Conservation (phyloP, 768 basidiomycete species). For the Naganishia kalamii region DNA sequence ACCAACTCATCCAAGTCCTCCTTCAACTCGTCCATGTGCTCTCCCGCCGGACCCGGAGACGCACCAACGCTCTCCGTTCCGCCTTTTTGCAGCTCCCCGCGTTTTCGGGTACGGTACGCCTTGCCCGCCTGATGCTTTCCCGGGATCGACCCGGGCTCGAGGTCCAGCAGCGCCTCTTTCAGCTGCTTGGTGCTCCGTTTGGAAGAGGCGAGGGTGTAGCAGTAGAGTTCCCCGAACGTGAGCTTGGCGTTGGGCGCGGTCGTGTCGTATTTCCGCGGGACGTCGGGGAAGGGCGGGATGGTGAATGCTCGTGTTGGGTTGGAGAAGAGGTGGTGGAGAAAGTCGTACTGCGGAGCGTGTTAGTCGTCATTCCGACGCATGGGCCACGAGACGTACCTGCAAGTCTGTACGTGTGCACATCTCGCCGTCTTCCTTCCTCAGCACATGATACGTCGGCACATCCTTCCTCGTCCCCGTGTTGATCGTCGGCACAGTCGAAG, state of each 20-base stretch:
- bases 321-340: conserved; percentile 71
- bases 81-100: not conserved
- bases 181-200: conserved; percentile 64
- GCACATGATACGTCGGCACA: conserved; percentile 24
- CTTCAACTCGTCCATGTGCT: conserved; percentile 16
- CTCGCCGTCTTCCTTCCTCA: conserved; percentile 27
- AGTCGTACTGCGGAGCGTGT: conserved; percentile 57
- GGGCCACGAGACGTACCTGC: conserved; percentile 9
- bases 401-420: conserved; percentile 24
- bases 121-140: conserved; percentile 24
- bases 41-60: not conserved
- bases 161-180: conserved; percentile 63
- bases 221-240: conserved; percentile 75
- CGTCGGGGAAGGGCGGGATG: conserved; percentile 50
- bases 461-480: conserved; percentile 19
- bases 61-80: conserved; percentile 14
- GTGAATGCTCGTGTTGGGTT: conserved; percentile 62
- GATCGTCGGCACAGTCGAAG: not conserved
- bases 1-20: conserved; percentile 2
- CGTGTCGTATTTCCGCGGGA: conserved; percentile 17
- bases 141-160: conserved; percentile 18
- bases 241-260: conserved; percentile 51
- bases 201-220: conserved; percentile 69
- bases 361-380: not conserved
- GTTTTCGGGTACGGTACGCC: not conserved